Conservation (phyloP, 73 alveolate species). For the Tetrahymena thermophila region DNA sequence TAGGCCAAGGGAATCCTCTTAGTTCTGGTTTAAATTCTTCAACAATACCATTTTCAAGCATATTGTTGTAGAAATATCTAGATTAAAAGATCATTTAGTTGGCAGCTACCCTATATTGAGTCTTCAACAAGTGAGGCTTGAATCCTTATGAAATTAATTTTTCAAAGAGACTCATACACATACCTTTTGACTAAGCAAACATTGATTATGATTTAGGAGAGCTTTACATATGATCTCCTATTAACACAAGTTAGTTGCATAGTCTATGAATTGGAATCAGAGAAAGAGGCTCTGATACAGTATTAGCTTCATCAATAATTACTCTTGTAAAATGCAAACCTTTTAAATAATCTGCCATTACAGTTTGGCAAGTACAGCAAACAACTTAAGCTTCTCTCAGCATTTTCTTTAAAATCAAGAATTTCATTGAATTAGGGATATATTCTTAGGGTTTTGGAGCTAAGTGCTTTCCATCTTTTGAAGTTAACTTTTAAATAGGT, state of each 20-base stretch:
- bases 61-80: background rate
- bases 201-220: background rate
- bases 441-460: background rate
- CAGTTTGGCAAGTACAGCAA: background rate
- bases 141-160: background rate
- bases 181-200: background rate
- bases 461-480: background rate
- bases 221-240: background rate
- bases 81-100: background rate
- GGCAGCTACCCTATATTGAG: background rate
- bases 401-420: background rate
- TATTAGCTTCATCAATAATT: background rate
- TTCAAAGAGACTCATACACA: background rate
- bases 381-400: background rate
- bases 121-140: background rate
- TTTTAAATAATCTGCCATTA: background rate
- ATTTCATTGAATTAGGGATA: background rate
- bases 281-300: background rate
- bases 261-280: background rate
- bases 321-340: background rate
- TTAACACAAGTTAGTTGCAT: background rate
- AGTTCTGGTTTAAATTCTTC: background rate
- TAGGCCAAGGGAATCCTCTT: slow-evolving; percentile 4
- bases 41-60: background rate
- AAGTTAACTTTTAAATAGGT: background rate